These are phyloP conservation scores for Aspergillus amoenus DNA, from an alignment of 2,329 filamentous ascomycete species.

Conservation along the genomic window DNA sequence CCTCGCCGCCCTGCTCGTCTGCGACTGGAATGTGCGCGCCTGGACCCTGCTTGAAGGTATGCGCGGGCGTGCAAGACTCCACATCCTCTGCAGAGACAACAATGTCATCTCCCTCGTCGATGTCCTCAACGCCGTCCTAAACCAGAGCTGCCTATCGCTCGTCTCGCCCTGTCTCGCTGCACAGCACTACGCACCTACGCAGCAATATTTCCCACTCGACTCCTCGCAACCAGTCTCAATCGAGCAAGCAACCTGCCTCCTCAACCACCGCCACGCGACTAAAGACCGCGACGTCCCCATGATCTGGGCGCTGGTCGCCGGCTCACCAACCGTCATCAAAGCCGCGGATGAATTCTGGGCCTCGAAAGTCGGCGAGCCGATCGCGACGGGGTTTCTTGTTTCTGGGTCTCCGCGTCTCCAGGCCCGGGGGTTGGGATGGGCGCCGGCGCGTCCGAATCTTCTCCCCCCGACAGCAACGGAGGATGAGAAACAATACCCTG, in stretches of 20 bases:
- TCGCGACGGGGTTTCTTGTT: slow-evolving; percentile 7
- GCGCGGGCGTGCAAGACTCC: slow-evolving; percentile 11
- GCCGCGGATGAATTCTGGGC: slow-evolving; percentile 10
- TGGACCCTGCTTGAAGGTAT: slow-evolving; percentile 28
- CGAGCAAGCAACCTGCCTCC: slow-evolving; percentile 18
- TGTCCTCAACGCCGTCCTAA: neutral
- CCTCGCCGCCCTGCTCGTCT: slow-evolving; percentile 20
- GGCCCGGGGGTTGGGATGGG: slow-evolving; percentile 8
- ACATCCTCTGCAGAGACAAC: slow-evolving; percentile 18
- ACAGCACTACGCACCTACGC: slow-evolving; percentile 7
- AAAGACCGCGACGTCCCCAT: slow-evolving; percentile 20
- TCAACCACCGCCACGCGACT: slow-evolving; percentile 23
- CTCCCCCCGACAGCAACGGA: neutral
- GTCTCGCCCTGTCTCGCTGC: slow-evolving; percentile 7
- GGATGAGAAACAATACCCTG: slow-evolving; percentile 2
- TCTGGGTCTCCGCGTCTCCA: slow-evolving; percentile 6
- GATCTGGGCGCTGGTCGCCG: slow-evolving; percentile 22
- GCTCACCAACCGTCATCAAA: slow-evolving; percentile 1
- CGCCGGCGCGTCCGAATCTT: slow-evolving; percentile 14
- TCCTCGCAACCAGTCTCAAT: too few relatives aligned
- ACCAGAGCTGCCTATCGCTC: neutral
- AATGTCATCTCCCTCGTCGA: slow-evolving; percentile 4
- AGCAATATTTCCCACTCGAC: too few relatives aligned
- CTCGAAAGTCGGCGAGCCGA: neutral
- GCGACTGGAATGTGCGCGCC: slow-evolving; percentile 27